Conservation (phyloP, 345 rosid genomes). For the Lepidium aucheri region DNA sequence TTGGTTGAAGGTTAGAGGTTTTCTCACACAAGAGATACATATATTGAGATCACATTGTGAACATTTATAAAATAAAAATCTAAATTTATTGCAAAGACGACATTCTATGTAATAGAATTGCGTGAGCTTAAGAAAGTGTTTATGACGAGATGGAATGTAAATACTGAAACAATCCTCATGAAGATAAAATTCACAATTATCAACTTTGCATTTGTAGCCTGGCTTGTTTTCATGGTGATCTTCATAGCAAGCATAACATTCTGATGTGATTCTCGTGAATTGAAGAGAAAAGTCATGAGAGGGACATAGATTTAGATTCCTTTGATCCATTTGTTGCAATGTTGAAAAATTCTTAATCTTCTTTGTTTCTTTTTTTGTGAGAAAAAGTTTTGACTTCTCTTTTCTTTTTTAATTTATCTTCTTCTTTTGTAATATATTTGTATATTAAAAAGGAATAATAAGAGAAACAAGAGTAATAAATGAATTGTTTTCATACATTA, state of each 20-base stretch:
- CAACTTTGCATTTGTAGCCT: background rate
- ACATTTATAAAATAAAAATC: background rate
- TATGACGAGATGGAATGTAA: background rate
- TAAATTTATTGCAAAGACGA: too few relatives aligned
- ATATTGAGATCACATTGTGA: background rate
- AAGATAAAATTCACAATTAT: background rate
- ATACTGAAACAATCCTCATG: background rate
- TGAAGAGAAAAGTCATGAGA: background rate
- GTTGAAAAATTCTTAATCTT: background rate
- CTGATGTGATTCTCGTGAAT: background rate
- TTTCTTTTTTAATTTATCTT: background rate
- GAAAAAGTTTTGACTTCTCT: background rate
- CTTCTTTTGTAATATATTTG: background rate
- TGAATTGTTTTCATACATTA: background rate
- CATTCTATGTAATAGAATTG: too few relatives aligned
- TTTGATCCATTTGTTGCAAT: background rate
- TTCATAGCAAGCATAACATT: background rate
- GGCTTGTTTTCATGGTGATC: background rate
- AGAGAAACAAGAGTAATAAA: background rate
- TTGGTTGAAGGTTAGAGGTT: background rate
- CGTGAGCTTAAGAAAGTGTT: background rate
- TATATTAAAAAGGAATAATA: background rate
- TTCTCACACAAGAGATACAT: constrained; percentile 2
- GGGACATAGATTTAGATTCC: background rate
- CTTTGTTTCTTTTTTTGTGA: background rate